Evolutionary conservation across 1,284 basidiomycete genomes (phyloP).

Genomic region (Apiotrichum mycotoxinovorans): DNA sequence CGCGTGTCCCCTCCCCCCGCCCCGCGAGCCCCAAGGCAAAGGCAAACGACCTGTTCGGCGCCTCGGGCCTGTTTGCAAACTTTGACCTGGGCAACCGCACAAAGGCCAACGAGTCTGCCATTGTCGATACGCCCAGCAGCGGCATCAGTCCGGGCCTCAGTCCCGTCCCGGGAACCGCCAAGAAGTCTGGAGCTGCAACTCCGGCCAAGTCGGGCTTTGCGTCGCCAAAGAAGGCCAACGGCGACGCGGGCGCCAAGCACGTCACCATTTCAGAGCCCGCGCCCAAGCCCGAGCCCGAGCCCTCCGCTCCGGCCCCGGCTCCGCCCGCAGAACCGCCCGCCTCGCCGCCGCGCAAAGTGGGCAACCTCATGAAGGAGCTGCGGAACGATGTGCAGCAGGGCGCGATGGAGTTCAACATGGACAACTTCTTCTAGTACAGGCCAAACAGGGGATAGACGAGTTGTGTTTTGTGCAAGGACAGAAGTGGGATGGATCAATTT

Average conservation of each 20-base stretch:
- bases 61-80: neutral
- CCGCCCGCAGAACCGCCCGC: neutral
- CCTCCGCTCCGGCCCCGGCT: too few species aligned
- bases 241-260: neutral
- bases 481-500: too few species aligned
- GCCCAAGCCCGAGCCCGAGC: neutral
- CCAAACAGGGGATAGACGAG: too few species aligned
- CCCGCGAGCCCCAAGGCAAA: neutral
- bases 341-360: slow-evolving; percentile 64
- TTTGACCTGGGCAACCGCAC: neutral
- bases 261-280: neutral
- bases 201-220: neutral
- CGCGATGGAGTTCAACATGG: slow-evolving; percentile 49
- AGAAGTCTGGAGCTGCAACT: slow-evolving; percentile 10
- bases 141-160: neutral
- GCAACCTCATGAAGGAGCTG: slow-evolving; percentile 62
- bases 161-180: neutral
- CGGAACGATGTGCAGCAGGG: slow-evolving; percentile 49
- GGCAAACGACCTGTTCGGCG: slow-evolving; percentile 1
- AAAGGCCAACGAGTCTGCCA: neutral
- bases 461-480: too few species aligned
- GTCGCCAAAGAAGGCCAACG: neutral
- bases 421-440: slow-evolving; percentile 40
- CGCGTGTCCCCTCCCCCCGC: slow-evolving; percentile 56
- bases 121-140: neutral